Percentiles rank a stretch among this genome's conserved stretches.
Evolutionary conservation across 2,329 filamentous ascomycete species (phyloP).

Genomic region (Venturia nashicola): DNA sequence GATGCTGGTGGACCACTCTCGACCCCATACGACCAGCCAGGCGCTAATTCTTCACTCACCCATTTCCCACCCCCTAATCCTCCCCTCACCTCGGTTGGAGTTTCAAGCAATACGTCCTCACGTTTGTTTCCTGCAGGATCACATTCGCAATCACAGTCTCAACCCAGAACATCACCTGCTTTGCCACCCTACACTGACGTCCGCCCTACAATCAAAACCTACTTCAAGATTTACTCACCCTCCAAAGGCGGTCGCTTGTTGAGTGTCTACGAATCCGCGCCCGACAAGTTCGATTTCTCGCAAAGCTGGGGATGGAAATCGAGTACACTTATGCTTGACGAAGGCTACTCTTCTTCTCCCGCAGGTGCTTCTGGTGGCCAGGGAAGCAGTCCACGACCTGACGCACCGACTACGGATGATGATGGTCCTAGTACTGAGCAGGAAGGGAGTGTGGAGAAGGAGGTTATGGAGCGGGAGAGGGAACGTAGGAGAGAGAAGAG

Average conservation of each 20-base stretch:
- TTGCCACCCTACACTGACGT: slow-evolving; percentile 43
- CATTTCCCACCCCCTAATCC: slow-evolving; percentile 8
- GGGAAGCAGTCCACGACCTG: slow-evolving; percentile 20
- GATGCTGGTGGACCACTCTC: not conserved
- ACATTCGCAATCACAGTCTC: not conserved
- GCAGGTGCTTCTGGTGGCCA: slow-evolving; percentile 14
- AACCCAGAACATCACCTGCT: slow-evolving; percentile 20
- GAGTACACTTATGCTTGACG: slow-evolving; percentile 44
- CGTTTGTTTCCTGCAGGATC: not conserved
- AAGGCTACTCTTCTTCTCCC: slow-evolving; percentile 20
- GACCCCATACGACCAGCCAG: not conserved
- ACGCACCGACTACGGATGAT: slow-evolving; percentile 19
- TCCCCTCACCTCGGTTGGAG: slow-evolving; percentile 13
- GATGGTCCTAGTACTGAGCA: slow-evolving; percentile 1
- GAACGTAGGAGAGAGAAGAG: slow-evolving; percentile 17
- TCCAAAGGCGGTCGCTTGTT: slow-evolving; percentile 45
- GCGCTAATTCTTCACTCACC: slow-evolving; percentile 1
- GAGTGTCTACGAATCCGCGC: slow-evolving; percentile 46
- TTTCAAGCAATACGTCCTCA: not conserved
- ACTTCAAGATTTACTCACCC: slow-evolving; percentile 50
- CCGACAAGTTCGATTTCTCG: slow-evolving; percentile 46
- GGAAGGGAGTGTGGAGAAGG: not conserved
- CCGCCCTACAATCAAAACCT: slow-evolving; percentile 45
- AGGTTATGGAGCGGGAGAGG: slow-evolving; percentile 12
- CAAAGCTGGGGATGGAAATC: slow-evolving; percentile 52